Conservation (phyloP, 2,329 filamentous ascomycete species). For the Kalaharituber pfeilii region DNA sequence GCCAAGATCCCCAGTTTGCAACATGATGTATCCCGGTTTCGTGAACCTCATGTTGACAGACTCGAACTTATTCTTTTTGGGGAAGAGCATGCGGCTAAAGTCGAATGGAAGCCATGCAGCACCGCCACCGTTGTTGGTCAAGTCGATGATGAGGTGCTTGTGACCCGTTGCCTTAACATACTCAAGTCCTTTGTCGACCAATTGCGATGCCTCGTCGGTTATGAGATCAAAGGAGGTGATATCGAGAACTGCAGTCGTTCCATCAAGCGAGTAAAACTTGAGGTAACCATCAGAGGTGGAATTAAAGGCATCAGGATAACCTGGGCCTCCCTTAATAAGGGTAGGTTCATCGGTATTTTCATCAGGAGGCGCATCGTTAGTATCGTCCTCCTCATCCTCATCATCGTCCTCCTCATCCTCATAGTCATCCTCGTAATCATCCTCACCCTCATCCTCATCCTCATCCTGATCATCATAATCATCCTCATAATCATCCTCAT, state of each 20-base stretch:
- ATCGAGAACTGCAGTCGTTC: slow-evolving; percentile 5
- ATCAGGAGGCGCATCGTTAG: not conserved
- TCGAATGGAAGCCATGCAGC: slow-evolving; percentile 32
- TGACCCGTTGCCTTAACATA: slow-evolving; percentile 33
- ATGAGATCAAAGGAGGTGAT: slow-evolving; percentile 3
- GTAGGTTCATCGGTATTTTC: not conserved
- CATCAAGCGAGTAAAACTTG: slow-evolving; percentile 8
- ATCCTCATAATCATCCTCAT: not conserved
- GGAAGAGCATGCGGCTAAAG: slow-evolving; percentile 31
- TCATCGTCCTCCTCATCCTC: not conserved
- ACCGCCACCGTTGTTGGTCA: slow-evolving; percentile 44
- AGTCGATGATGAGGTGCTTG: slow-evolving; percentile 45
- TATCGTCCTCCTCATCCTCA: not conserved
- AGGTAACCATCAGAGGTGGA: slow-evolving; percentile 2
- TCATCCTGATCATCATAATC: not conserved
- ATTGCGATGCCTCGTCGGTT: slow-evolving; percentile 17
- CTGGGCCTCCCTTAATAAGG: not conserved
- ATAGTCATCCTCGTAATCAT: not conserved
- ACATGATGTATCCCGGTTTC: not conserved
- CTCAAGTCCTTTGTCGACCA: slow-evolving; percentile 29
- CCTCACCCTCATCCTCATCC: not conserved
- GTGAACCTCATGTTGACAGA: slow-evolving; percentile 11
- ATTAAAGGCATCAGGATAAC: not conserved
- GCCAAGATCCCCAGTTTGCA: not conserved
- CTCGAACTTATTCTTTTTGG: slow-evolving; percentile 4